Conservation (phyloP, 139 green algal genomes). For the Diplosphaera chodatii region DNA sequence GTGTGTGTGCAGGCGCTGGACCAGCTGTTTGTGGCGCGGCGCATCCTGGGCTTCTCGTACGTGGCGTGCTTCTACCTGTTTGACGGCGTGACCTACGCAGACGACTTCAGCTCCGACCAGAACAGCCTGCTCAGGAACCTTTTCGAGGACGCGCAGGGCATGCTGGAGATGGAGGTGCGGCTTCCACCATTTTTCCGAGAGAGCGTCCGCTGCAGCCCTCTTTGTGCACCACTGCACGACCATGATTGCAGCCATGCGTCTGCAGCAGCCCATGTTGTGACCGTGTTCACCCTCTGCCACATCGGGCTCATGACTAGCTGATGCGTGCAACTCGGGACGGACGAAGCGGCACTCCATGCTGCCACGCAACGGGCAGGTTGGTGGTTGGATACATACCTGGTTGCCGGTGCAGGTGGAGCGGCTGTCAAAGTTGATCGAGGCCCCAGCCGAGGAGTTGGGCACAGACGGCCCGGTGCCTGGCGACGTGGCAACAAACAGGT, state of each 20-base stretch:
- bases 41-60: conserved; percentile 75
- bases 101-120: conserved; percentile 59
- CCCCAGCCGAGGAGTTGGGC: conserved; percentile 3
- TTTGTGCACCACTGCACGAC: too few relatives aligned
- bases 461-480: neutral
- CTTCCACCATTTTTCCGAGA: too few relatives aligned
- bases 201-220: too few relatives aligned
- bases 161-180: conserved; percentile 40
- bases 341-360: too few relatives aligned
- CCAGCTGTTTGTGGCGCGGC: conserved; percentile 58
- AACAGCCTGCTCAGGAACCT: conserved; percentile 75
- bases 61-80: conserved; percentile 89
- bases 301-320: too few relatives aligned
- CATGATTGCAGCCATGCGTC: too few relatives aligned
- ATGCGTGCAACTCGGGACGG: too few relatives aligned
- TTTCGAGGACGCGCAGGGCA: conserved; percentile 87
- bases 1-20: conserved; percentile 52
- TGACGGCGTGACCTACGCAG: conserved; percentile 60
- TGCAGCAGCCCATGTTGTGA: too few relatives aligned
- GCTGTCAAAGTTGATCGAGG: conserved; percentile 47
- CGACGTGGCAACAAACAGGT: too few relatives aligned
- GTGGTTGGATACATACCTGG: too few relatives aligned
- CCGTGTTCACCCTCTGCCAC: too few relatives aligned
- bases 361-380: too few relatives aligned
- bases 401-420: conserved; percentile 62